Evolutionary conservation across 257 asterid genomes (phyloP).

Genomic region (Solanum infundibuliforme): DNA sequence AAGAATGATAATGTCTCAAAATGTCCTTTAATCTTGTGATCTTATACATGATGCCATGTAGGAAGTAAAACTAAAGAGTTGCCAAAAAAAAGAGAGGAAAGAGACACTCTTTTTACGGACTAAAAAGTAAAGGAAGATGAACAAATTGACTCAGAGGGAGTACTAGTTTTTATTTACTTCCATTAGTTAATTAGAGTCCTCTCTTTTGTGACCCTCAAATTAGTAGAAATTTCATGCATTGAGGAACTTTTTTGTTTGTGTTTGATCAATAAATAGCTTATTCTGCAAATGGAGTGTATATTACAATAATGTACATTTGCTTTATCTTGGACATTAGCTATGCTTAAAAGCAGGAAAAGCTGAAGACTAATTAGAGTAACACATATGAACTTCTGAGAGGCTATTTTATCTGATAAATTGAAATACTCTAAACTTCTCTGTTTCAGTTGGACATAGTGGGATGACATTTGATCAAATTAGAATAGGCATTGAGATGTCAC

Average conservation of each 20-base stretch:
- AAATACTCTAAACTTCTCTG: not conserved
- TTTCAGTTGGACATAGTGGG: not conserved
- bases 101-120: not conserved
- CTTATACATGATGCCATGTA: not conserved
- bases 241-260: not conserved
- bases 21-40: not conserved
- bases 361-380: not conserved
- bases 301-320: not conserved
- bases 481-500: not conserved
- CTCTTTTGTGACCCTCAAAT: not conserved
- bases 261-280: not conserved
- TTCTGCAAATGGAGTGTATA: not conserved
- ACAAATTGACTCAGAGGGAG: not conserved
- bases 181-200: not conserved
- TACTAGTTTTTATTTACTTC: not conserved
- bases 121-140: not conserved
- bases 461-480: not conserved
- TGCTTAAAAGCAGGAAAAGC: not conserved
- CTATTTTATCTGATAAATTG: not conserved
- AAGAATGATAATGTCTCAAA: not conserved
- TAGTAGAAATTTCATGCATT: not conserved
- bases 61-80: not conserved
- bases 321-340: not conserved
- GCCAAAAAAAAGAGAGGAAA: not conserved
- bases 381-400: not conserved